These are phyloP conservation scores for Talaromyces sp. DNA, from an alignment of 2,329 filamentous ascomycete genomes.

Conservation along the genomic window DNA sequence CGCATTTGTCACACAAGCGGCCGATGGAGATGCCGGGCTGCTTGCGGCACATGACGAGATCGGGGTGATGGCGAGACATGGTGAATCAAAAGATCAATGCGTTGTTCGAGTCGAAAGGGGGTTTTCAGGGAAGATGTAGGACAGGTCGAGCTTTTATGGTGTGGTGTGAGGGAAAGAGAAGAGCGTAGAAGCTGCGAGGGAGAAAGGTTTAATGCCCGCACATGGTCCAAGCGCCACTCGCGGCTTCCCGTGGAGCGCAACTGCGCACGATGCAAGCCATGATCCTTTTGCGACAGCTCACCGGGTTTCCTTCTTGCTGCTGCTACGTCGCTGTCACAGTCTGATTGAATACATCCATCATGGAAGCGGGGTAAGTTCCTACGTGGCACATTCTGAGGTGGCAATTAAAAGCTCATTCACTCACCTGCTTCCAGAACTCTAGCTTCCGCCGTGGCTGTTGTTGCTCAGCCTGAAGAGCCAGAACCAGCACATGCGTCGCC, in stretches of 20 bases:
- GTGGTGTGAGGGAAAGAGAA: not conserved
- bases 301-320: not conserved
- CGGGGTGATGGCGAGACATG: conserved; percentile 95
- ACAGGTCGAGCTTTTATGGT: not conserved
- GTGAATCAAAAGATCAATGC: conserved; percentile 19
- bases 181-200: not conserved
- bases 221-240: conserved; percentile 11
- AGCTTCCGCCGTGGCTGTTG: conserved; percentile 47
- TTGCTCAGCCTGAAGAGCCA: conserved; percentile 41
- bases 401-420: not conserved
- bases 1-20: conserved; percentile 98
- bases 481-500: conserved; percentile 22
- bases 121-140: not conserved
- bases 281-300: not conserved
- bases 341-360: not conserved
- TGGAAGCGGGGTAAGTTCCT: conserved; percentile 22
- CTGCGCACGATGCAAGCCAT: not conserved
- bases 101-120: not conserved
- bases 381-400: not conserved
- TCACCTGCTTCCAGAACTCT: conserved; percentile 33
- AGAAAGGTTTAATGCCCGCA: not conserved
- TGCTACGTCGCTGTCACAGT: not conserved
- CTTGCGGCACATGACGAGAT: conserved; percentile 99
- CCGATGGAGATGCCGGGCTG: conserved; percentile 96
- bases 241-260: not conserved